Percentiles rank a stretch among this genome's conserved stretches.
Evolutionary conservation across 164 flowering plant genomes (phyloP).

Genomic region (Paratinospora sagittata): DNA sequence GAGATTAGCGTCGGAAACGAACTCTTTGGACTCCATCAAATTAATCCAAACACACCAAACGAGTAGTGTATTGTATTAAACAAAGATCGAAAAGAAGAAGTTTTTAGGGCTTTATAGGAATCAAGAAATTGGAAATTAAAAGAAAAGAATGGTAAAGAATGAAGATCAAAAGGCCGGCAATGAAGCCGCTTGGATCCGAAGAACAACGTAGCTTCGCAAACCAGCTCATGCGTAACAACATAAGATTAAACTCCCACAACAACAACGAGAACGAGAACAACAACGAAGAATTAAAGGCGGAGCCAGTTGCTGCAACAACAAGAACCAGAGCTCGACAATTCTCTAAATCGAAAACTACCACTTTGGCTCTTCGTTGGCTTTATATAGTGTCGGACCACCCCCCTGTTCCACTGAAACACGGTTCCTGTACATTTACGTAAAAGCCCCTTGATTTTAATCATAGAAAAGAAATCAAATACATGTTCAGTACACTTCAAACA

Average conservation of each 20-base stretch:
- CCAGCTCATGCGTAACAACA: slow-evolving; percentile 43
- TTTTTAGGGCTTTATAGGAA: slow-evolving; percentile 60
- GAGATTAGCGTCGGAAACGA: slow-evolving; percentile 7
- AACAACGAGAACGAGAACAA: background rate
- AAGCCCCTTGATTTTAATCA: too few species aligned
- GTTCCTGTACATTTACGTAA: too few species aligned
- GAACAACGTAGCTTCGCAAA: slow-evolving; percentile 56
- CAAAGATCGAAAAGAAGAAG: background rate
- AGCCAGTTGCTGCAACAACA: background rate
- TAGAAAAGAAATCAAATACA: too few species aligned
- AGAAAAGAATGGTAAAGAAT: slow-evolving; percentile 59
- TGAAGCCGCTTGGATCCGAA: slow-evolving; percentile 60
- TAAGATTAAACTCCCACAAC: background rate
- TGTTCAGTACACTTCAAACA: too few species aligned
- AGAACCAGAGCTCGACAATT: background rate
- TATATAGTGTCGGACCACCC: background rate
- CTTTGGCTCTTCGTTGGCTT: background rate
- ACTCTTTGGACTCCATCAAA: slow-evolving; percentile 22
- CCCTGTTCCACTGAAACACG: background rate
- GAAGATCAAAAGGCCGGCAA: slow-evolving; percentile 68
- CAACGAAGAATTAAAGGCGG: background rate
- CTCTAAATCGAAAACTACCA: background rate
- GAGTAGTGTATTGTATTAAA: too few species aligned
- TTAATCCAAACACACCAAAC: background rate
- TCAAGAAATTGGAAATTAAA: slow-evolving; percentile 49